Base-by-base conservation (phyloP, 495 filamentous ascomycete species). In the Ramalina intermedia region DNA sequence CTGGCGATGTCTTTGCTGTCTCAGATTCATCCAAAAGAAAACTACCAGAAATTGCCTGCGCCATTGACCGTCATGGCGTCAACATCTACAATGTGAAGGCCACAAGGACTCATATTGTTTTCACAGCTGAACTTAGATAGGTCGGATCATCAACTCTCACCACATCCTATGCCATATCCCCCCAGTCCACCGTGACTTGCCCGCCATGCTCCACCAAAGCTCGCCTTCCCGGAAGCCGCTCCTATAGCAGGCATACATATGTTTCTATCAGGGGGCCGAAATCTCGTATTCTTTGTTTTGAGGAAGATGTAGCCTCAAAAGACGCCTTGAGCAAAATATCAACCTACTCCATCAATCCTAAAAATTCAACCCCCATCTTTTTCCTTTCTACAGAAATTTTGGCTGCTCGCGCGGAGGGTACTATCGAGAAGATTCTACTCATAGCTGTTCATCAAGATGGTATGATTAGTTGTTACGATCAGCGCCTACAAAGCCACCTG, bases 31-130 rank as follows among this genome's bases (percentile, higher is more conserved):
- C 76, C 68, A 94, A 89, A 69, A 76, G 84, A 58, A 96, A 95
- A 68, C 74, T 91, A 55, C 72, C 75, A 56, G 93, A 99, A 64
- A 65, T 96, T 47, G 84, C 76, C 12, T 79, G 91, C 8, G 85
- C 84, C 8, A 79, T 95, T 57, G 87, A 99, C 66, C 87, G 88
- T 48, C 87, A 95, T 59, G 82, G 85, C 13, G 73, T 96, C 13
- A 91, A 87, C 61, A 79, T 99, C 42, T 96, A 96, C 67, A 83
- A 95, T 73, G 90, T 98, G 29, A 33, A 33, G 6, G 12, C 29
- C 8, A 1, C 1, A 66, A 52, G 73, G 37, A 2, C 24, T 2
- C 18, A 14, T 14, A 6, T 16, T 46, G 52, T 37, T 7, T n/a
- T 23, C 37, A 23, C 41, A 16, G 2, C n/a, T 23, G 33, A n/a